Base-by-base conservation (phyloP, 495 filamentous ascomycete genomes). In the Penicillium pancosmium region DNA sequence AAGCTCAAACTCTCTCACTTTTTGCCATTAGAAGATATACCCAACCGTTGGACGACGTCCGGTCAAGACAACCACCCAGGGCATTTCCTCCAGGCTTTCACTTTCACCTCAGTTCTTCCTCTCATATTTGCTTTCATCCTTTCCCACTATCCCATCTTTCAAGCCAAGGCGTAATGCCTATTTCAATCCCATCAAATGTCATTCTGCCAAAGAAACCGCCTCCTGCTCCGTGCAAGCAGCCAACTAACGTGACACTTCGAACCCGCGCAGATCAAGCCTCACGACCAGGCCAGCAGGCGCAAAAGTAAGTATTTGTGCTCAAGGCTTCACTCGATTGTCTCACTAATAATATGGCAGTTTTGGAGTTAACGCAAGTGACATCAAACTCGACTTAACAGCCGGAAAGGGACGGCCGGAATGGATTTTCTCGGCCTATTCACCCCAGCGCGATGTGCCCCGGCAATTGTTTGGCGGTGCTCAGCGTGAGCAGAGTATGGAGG, bases 401-500 rank as follows among this genome's bases (percentile, higher is more conserved):
- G 72, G 71, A 8, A 72, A 77, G 33, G 89, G 92, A 53, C 82
- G 81, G 18, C 92, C 92, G 38, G 67, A 79, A 78, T 97, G 91
- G 89, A 81, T 91, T 12, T 82, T 96, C n/a, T 95, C 92, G 0
- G 81, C 85, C 38, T 97, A 93, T 71, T 88, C 84, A 6, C 91
- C 92, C 1, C 86, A 84, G 5, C 79, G 74, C 60, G 82, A 91
- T 53, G 86, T 86, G 2, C 92, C 92, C 1, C 82, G 83, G 12
- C 90, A 92, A 68, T 78, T 96, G 2, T 92, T 95, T 64, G 91
- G 90, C 18, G 91, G 91, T 6, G 79, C 80, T 44, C 78, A 82
- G n/a, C 78, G 90, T 19, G 92, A 97, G 71, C 86, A 91, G 62
- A 93, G 91, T 65, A 86, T 87, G 36, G 92, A 97, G 71, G 92